Evolutionary conservation across 2,329 filamentous ascomycete species (phyloP).

Genomic region (Eurotiales sp.): DNA sequence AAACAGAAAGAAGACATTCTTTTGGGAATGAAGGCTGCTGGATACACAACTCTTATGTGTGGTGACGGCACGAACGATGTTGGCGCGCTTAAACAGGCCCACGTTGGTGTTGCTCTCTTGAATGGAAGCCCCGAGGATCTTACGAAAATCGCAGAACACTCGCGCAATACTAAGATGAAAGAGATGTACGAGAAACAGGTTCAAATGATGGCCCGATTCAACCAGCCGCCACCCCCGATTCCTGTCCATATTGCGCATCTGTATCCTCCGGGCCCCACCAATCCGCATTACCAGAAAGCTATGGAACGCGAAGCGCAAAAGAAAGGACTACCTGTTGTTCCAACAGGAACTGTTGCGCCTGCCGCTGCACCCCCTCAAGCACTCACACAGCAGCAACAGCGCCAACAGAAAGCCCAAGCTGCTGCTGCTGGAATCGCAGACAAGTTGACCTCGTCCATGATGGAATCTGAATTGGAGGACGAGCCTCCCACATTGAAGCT

Average conservation of each 20-base stretch:
- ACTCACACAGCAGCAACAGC: slow-evolving; percentile 49
- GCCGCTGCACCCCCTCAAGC: slow-evolving; percentile 51
- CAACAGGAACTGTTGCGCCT: slow-evolving; percentile 53
- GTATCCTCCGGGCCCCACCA: slow-evolving; percentile 83
- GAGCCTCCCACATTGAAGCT: slow-evolving; percentile 96
- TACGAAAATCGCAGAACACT: slow-evolving; percentile 85
- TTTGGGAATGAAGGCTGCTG: slow-evolving; percentile 91
- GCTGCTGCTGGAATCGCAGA: slow-evolving; percentile 79
- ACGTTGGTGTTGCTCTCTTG: slow-evolving; percentile 91
- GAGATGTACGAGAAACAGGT: slow-evolving; percentile 97
- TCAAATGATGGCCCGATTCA: slow-evolving; percentile 88
- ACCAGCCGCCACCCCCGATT: slow-evolving; percentile 86
- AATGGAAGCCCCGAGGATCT: slow-evolving; percentile 93
- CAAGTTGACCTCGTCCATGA: slow-evolving; percentile 78
- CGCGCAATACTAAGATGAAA: slow-evolving; percentile 95
- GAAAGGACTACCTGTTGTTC: slow-evolving; percentile 68
- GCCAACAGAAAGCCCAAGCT: slow-evolving; percentile 57
- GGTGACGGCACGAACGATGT: slow-evolving; percentile 98
- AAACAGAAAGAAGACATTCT: slow-evolving; percentile 99
- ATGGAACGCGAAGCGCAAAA: slow-evolving; percentile 78
- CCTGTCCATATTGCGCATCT: slow-evolving; percentile 90
- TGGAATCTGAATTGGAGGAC: slow-evolving; percentile 84
- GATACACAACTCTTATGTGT: slow-evolving; percentile 98
- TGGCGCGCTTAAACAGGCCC: slow-evolving; percentile 93
- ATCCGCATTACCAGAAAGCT: slow-evolving; percentile 92